Evolutionary conservation across 805 yeast species (phyloP), one percentile per base, ranked within the genome.

Genomic region (Saccharomycopsis guyanensis): DNA sequence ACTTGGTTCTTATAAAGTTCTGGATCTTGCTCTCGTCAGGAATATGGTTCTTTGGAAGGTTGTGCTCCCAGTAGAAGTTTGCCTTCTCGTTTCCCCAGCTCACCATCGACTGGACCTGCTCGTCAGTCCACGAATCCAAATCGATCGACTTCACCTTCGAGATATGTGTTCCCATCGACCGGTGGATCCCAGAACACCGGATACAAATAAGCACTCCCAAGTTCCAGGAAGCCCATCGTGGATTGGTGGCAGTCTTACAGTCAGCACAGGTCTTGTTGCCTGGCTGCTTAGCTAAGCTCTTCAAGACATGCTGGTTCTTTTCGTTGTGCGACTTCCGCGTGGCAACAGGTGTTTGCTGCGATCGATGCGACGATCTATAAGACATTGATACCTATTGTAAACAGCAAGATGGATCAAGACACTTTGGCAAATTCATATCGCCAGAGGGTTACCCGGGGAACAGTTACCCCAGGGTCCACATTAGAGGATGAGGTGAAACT

Each of bases 201-300:
- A 91, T 91, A 64, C 98, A 91, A 36, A 91, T 75, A 58, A 93
- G 89, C 47, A 93, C 78, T 20, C 98, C 98, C 45, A 91, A 64
- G 56, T 83, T 88, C 96, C 97, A 91, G 16, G 94, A 82, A 8
- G 97, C 96, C 98, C 98, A 91, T 45, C 97, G 74, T 19, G 98
- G 98, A 63, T 91, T 95, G 31, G 82, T 74, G 12, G 91, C 75
- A 0, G 80, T 73, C 63, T 93, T 91, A 66, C 98, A 91, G 64
- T 91, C 98, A 1, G 89, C 95, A 63, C 98, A 91, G 38, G 68
- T 62, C 57, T 76, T 77, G 69, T 93, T 93, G 32, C 77, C 78
- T 1, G 80, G 79, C 56, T 87, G 96, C 49, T 77, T 79, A 38
- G 93, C 73, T 27, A 93, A 71, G 27, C 82, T 78, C 62, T 79